phyloP scores from a whole-genome alignment of 2,329 filamentous ascomycete genomes.

The Fusarium sulawesiense region DNA sequence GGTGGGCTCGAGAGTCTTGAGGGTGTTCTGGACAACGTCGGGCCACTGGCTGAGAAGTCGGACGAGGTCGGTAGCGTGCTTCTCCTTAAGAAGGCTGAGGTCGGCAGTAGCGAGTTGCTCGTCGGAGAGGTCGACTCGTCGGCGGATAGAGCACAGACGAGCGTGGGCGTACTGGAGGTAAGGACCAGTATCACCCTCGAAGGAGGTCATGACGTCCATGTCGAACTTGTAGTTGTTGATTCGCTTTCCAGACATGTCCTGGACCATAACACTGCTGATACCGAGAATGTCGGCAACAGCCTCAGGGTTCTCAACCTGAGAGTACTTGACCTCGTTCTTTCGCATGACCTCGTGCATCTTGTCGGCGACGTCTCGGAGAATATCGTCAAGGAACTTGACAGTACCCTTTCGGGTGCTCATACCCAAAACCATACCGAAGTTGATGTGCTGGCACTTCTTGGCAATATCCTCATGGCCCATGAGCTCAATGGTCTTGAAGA shows the following conservation, averaged over 20 bases:
- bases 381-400: slow-evolving; percentile 72
- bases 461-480: slow-evolving; percentile 76
- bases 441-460: slow-evolving; percentile 77
- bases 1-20: slow-evolving; percentile 84
- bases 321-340: slow-evolving; percentile 90
- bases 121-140: slow-evolving; percentile 63
- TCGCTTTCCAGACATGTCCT: slow-evolving; percentile 96
- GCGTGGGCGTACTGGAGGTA: slow-evolving; percentile 88
- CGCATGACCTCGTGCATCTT: slow-evolving; percentile 99
- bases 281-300: slow-evolving; percentile 87
- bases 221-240: slow-evolving; percentile 79
- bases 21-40: slow-evolving; percentile 83
- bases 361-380: slow-evolving; percentile 77
- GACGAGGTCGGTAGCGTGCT: slow-evolving; percentile 78
- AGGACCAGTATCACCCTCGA: slow-evolving; percentile 86
- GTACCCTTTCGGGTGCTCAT: slow-evolving; percentile 79
- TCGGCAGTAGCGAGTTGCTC: slow-evolving; percentile 73
- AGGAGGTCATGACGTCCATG: slow-evolving; percentile 83
- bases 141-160: slow-evolving; percentile 73
- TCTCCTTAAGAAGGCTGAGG: slow-evolving; percentile 74
- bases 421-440: slow-evolving; percentile 77
- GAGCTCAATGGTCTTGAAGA: slow-evolving; percentile 81
- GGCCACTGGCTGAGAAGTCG: slow-evolving; percentile 86
- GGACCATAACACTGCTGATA: slow-evolving; percentile 96
- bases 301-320: slow-evolving; percentile 85